A percentile compares a stretch with the other conserved stretches of the same genome.
phyloP scores from a whole-genome alignment of 2,329 filamentous ascomycete genomes.

The Diaporthe velutina region DNA sequence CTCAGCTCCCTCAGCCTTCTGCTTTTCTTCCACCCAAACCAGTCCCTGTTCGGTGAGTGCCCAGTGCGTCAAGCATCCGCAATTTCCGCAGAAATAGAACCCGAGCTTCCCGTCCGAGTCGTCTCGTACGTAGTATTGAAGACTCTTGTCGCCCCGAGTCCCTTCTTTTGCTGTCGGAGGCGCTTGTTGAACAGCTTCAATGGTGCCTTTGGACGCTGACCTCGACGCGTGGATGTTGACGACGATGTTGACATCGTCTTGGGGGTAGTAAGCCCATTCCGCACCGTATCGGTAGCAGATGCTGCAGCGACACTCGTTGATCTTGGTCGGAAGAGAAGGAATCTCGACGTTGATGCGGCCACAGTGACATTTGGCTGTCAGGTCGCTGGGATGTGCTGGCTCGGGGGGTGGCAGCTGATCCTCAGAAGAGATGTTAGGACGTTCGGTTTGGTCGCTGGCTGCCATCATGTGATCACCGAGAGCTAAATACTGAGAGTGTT shows the following conservation, averaged over 20 bases:
- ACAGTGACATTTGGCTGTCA: slow-evolving; percentile 34
- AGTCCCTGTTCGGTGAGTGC: slow-evolving; percentile 2
- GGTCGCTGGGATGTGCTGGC: slow-evolving; percentile 4
- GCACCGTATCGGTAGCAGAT: slow-evolving; percentile 38
- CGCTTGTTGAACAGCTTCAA: too few relatives aligned
- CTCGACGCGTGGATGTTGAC: background rate
- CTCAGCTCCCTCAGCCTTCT: background rate
- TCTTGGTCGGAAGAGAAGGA: slow-evolving; percentile 18
- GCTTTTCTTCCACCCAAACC: background rate
- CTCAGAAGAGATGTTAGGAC: background rate
- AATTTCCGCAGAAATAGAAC: slow-evolving; percentile 35
- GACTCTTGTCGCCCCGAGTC: background rate
- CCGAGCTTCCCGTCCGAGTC: slow-evolving; percentile 23
- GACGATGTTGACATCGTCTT: slow-evolving; percentile 26
- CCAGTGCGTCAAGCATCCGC: slow-evolving; percentile 41
- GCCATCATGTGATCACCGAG: background rate
- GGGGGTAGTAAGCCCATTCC: slow-evolving; percentile 34
- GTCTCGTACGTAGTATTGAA: slow-evolving; percentile 20
- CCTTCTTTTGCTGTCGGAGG: background rate
- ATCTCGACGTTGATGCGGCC: slow-evolving; percentile 36
- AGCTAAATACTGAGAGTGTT: background rate
- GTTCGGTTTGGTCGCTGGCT: background rate
- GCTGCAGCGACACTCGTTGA: slow-evolving; percentile 37
- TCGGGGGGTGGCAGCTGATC: slow-evolving; percentile 28
- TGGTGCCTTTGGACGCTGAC: background rate